Percentiles rank a stretch among this genome's conserved stretches.
Evolutionary conservation across 2,329 filamentous ascomycete genomes (phyloP).

Genomic region (Fusarium hostae): DNA sequence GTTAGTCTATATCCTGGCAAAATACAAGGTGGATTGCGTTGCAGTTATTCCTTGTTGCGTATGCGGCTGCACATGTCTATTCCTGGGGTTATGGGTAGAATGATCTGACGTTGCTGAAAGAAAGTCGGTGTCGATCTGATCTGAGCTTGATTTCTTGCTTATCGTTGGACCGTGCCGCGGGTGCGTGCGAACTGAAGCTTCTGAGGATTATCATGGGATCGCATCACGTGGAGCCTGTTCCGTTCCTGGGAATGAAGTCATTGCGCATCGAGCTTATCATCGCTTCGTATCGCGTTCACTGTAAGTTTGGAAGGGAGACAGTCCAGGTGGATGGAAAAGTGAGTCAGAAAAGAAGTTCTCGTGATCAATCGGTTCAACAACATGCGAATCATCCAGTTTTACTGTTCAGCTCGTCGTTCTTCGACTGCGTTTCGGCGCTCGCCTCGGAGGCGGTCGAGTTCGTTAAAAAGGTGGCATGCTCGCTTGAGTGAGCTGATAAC

Average conservation of each 20-base stretch:
- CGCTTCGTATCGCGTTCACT: slow-evolving; percentile 18
- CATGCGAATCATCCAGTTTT: slow-evolving; percentile 31
- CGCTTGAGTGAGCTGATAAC: slow-evolving; percentile 34
- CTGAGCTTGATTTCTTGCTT: slow-evolving; percentile 10
- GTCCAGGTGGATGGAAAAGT: slow-evolving; percentile 1
- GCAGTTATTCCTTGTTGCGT: slow-evolving; percentile 8
- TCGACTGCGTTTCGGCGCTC: slow-evolving; percentile 16
- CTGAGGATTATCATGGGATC: slow-evolving; percentile 12
- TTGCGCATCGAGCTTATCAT: slow-evolving; percentile 17
- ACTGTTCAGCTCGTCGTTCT: slow-evolving; percentile 8
- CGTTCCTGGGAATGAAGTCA: slow-evolving; percentile 31
- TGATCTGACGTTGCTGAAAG: slow-evolving; percentile 19
- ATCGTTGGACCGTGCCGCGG: slow-evolving; percentile 17
- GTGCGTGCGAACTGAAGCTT: slow-evolving; percentile 4
- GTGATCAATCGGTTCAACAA: slow-evolving; percentile 26
- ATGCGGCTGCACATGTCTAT: slow-evolving; percentile 15
- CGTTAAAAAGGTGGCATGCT: slow-evolving; percentile 43
- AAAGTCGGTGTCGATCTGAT: slow-evolving; percentile 39
- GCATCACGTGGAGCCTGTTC: slow-evolving; percentile 32
- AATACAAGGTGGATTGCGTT: not conserved
- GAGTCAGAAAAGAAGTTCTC: slow-evolving; percentile 21
- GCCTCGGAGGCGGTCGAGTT: slow-evolving; percentile 39
- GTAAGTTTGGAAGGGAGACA: not conserved
- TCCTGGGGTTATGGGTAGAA: not conserved
- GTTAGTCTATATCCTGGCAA: not conserved